phyloP scores from a whole-genome alignment of 306 rosid species.

The Cucurbita pepo region DNA sequence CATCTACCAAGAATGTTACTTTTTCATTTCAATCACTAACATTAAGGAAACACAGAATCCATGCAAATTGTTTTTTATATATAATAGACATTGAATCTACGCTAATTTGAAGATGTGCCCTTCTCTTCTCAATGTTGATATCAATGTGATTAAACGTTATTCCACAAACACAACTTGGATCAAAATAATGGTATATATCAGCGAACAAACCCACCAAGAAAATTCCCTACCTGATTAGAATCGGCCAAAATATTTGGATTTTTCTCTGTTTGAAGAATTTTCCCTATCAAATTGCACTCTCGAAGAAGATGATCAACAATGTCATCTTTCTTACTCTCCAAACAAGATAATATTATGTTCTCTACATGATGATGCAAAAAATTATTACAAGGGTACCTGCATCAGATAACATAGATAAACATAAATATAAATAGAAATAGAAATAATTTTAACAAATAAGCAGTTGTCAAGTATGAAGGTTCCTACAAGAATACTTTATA shows the following conservation, averaged over 20 bases:
- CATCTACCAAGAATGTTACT: neutral
- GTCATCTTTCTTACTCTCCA: constrained; percentile 66
- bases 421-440: neutral
- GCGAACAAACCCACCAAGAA: neutral
- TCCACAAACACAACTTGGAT: neutral
- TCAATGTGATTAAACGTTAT: neutral
- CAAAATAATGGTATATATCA: neutral
- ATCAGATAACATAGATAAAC: constrained; percentile 7
- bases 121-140: neutral
- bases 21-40: neutral
- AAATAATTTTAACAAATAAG: neutral
- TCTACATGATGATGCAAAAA: constrained; percentile 85
- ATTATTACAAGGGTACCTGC: constrained; percentile 90
- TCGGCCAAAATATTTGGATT: constrained; percentile 46
- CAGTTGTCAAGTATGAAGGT: neutral
- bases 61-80: neutral
- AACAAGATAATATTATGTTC: constrained; percentile 65
- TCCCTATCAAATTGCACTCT: constrained; percentile 73
- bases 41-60: neutral
- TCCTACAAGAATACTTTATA: neutral
- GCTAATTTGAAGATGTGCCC: neutral
- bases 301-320: constrained; percentile 63
- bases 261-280: constrained; percentile 59
- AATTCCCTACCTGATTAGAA: constrained; percentile 32
- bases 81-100: neutral